phyloP scores from a whole-genome alignment of 257 asterid genomes.

The Schizonepeta tenuifolia region DNA sequence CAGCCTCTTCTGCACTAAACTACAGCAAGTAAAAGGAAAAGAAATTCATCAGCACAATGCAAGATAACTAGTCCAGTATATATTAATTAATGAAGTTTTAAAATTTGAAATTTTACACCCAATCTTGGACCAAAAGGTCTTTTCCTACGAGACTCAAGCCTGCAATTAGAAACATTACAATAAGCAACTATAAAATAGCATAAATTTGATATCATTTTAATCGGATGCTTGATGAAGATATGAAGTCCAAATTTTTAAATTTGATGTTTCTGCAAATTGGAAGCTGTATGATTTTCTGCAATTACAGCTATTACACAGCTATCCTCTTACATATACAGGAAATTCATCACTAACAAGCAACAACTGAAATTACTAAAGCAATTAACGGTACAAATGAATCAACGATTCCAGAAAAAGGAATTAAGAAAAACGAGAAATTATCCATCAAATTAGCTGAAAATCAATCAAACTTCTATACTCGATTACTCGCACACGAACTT shows the following conservation, averaged over 20 bases:
- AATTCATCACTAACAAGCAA: not conserved
- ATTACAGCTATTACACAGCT: not conserved
- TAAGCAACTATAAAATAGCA: not conserved
- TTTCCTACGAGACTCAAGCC: conserved; percentile 84
- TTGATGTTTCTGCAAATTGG: not conserved
- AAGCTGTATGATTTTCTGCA: not conserved
- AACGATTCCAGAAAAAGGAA: conserved; percentile 3
- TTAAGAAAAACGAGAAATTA: not conserved
- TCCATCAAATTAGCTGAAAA: conserved; percentile 2
- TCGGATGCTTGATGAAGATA: not conserved
- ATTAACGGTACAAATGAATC: conserved; percentile 16
- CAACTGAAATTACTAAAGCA: conserved; percentile 8
- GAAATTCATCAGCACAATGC: conserved; percentile 22
- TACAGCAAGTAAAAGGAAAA: conserved; percentile 36
- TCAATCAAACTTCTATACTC: conserved; percentile 12
- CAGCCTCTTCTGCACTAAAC: conserved; percentile 93
- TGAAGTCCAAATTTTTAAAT: not conserved
- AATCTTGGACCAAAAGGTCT: conserved; percentile 88
- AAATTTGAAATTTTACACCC: conserved; percentile 53
- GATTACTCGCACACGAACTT: not conserved
- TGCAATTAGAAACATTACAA: conserved; percentile 40
- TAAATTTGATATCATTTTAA: not conserved
- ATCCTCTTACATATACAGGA: not conserved
- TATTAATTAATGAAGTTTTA: conserved; percentile 14
- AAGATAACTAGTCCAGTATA: conserved; percentile 5